Percentiles rank a stretch among this genome's conserved stretches.
phyloP scores from a whole-genome alignment of 257 asterid genomes.

The Solanum paucissectum region DNA sequence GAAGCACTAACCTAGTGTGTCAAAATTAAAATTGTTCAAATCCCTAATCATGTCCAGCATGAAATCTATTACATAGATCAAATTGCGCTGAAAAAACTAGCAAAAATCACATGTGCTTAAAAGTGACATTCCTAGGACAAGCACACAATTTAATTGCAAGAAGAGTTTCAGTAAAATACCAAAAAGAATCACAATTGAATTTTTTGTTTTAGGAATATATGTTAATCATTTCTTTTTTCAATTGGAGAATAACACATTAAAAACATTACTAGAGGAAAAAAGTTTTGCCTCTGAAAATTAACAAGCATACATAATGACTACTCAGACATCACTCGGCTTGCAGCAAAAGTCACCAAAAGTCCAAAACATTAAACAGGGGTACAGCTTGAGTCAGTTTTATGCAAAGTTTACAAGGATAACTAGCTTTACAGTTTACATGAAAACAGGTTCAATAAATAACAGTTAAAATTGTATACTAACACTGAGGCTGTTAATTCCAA shows the following conservation, averaged over 20 bases:
- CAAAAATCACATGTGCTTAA: not conserved
- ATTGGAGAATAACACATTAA: not conserved
- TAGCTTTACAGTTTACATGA: not conserved
- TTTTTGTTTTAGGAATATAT: not conserved
- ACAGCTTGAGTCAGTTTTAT: not conserved
- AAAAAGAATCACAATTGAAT: not conserved
- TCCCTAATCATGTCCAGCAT: not conserved
- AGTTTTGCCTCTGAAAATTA: not conserved
- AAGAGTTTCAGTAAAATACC: not conserved
- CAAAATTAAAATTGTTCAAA: not conserved
- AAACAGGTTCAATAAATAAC: not conserved
- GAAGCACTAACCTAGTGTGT: not conserved
- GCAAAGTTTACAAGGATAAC: not conserved
- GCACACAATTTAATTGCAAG: not conserved
- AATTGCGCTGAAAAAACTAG: not conserved
- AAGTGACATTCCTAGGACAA: not conserved
- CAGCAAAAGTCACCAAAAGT: not conserved
- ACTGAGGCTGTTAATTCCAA: not conserved
- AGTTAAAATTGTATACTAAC: not conserved
- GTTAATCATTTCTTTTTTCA: not conserved
- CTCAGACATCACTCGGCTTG: not conserved
- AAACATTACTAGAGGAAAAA: not conserved
- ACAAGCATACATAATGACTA: not conserved
- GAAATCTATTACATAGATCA: not conserved
- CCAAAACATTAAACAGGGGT: not conserved